Evolutionary conservation across 495 filamentous ascomycete genomes (phyloP), one percentile per base, ranked within the genome.

Genomic region (Aspergillus bertholletiae): DNA sequence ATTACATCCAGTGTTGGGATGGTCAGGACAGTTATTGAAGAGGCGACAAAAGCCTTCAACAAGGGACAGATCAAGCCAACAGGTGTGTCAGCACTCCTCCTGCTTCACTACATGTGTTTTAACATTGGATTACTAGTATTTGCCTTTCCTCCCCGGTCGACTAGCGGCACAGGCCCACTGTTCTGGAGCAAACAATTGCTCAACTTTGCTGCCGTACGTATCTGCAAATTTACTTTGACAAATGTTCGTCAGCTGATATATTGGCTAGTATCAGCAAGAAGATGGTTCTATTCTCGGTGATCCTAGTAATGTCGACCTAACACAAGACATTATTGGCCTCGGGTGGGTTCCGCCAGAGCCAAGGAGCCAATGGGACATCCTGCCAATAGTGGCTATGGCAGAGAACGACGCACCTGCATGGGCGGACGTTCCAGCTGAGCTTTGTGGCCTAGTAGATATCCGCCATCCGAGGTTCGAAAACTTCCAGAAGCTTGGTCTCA

Each of bases 131-230:
- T n/a, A n/a, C n/a, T 34, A 49, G 46, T 49, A 21, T 49, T 49
- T 18, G 46, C 21, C 24, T 49, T 49, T 30, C 46, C 46, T 2
- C 46, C 46, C 0, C 34, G 34, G 22, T 35, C 46, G 3, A 34
- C 34, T n/a, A 34, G 34, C 34, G 46, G 46, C 17, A 34, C 28
- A 21, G 46, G 46, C 0, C 46, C 46, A 27, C 21, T 49, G 46
- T 49, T 49, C n/a, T 49, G 46, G 46, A 49, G 34, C 28, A 35
- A 49, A 30, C 46, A 49, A 21, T 30, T 49, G 28, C 46, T 49
- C 12, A 35, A 35, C 17, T 49, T 49, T 49, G 46, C 46, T 30
- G 46, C 17, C 28, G 46, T 49, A 49, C 15, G 46, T 30, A 15
- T 7, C 28, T 8, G 7, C n/a, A 35, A 35, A 49, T n/a, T n/a